phyloP scores from a whole-genome alignment of 805 yeast species.

The Candida ascalaphidarum region DNA sequence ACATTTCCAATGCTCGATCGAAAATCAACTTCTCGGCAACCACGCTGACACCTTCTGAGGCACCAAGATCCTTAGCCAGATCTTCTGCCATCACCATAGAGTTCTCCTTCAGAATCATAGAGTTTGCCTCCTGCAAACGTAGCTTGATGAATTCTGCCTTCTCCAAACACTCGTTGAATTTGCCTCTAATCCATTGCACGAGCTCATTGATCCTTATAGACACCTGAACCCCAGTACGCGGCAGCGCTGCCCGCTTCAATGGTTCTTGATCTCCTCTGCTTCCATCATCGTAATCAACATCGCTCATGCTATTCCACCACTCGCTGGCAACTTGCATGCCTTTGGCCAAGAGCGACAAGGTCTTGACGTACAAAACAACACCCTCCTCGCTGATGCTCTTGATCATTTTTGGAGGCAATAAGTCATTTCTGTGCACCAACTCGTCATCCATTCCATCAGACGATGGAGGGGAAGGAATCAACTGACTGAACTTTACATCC shows the following conservation, averaged over 20 bases:
- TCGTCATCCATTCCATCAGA: slow-evolving; percentile 29
- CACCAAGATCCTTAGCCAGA: background rate
- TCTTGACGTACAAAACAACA: slow-evolving; percentile 73
- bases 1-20: slow-evolving; percentile 89
- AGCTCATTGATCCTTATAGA: slow-evolving; percentile 47
- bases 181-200: slow-evolving; percentile 88
- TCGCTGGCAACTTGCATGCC: slow-evolving; percentile 81
- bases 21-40: slow-evolving; percentile 81
- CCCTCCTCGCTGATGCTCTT: slow-evolving; percentile 75
- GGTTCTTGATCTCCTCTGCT: background rate
- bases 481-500: slow-evolving; percentile 80
- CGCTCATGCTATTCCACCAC: slow-evolving; percentile 68
- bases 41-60: slow-evolving; percentile 16
- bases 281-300: slow-evolving; percentile 4
- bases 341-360: slow-evolving; percentile 69
- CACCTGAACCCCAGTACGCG: slow-evolving; percentile 9
- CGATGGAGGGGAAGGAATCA: slow-evolving; percentile 67
- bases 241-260: slow-evolving; percentile 19
- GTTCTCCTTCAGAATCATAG: slow-evolving; percentile 18
- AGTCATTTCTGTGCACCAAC: slow-evolving; percentile 27
- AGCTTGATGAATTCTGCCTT: slow-evolving; percentile 74
- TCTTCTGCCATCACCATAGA: background rate
- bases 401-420: slow-evolving; percentile 49
- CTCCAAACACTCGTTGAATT: slow-evolving; percentile 81
- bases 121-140: slow-evolving; percentile 44